Conservation (phyloP, 768 basidiomycete genomes). For the Boletus rufocinnamomeus region DNA sequence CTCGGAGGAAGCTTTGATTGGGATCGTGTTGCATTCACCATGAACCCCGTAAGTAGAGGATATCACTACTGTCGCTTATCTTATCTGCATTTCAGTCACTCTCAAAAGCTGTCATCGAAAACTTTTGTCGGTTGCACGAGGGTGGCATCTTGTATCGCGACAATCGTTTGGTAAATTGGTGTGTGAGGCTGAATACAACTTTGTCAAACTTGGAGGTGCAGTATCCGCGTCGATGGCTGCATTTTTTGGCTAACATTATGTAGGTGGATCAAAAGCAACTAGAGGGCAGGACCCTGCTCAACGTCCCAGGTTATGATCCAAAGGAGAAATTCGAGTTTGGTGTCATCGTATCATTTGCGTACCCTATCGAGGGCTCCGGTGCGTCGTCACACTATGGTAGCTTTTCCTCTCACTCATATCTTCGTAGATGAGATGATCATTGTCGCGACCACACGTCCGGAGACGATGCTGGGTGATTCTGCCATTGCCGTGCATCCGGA, state of each 20-base stretch:
- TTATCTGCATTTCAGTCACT: constrained; percentile 47
- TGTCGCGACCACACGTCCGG: constrained; percentile 96
- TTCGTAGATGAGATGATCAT: constrained; percentile 80
- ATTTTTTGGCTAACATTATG: background rate
- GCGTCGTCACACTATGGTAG: constrained; percentile 15
- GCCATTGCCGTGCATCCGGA: constrained; percentile 96
- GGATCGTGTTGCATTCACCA: constrained; percentile 93
- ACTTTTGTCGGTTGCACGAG: constrained; percentile 88
- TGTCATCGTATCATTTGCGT: constrained; percentile 94
- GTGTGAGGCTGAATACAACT: constrained; percentile 92
- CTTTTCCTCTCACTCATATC: background rate
- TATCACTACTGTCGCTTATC: background rate
- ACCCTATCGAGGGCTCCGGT: constrained; percentile 86
- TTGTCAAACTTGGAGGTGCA: constrained; percentile 94
- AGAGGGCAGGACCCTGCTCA: constrained; percentile 79
- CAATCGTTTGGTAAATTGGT: constrained; percentile 98
- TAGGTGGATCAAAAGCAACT: constrained; percentile 94
- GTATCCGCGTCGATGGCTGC: background rate
- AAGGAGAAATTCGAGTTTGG: constrained; percentile 98
- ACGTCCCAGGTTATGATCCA: constrained; percentile 91
- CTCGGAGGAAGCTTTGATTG: constrained; percentile 95
- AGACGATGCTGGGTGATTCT: constrained; percentile 98
- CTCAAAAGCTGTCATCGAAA: constrained; percentile 87
- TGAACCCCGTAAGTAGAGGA: constrained; percentile 68
- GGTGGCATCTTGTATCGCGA: constrained; percentile 93